Evolutionary conservation across 2,329 filamentous ascomycete species (phyloP).

Genomic region (Thelonectria olida): DNA sequence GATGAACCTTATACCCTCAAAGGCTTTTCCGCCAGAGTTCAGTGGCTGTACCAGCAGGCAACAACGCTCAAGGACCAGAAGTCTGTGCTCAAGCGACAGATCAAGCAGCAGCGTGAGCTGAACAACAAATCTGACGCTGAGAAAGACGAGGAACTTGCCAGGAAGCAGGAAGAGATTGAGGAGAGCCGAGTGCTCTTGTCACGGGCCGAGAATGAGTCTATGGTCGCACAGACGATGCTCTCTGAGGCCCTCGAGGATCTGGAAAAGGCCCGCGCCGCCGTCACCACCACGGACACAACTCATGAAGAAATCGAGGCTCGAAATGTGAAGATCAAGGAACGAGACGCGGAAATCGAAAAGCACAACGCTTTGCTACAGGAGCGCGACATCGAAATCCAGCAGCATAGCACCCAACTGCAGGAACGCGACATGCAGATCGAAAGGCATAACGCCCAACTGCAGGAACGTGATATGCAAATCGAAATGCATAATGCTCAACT

Average conservation of each 20-base stretch:
- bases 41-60: constrained; percentile 80
- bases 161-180: constrained; percentile 66
- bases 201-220: constrained; percentile 50
- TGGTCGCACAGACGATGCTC: constrained; percentile 58
- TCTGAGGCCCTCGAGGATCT: constrained; percentile 58
- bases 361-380: constrained; percentile 30
- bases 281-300: constrained; percentile 34
- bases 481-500: constrained; percentile 51
- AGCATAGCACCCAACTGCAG: constrained; percentile 7
- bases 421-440: constrained; percentile 24
- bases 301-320: constrained; percentile 45
- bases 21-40: constrained; percentile 81
- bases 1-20: constrained; percentile 75
- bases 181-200: constrained; percentile 48
- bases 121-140: constrained; percentile 86
- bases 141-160: constrained; percentile 71
- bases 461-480: constrained; percentile 37
- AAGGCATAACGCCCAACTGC: constrained; percentile 23
- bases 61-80: constrained; percentile 87
- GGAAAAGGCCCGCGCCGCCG: constrained; percentile 46
- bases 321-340: constrained; percentile 48
- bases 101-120: constrained; percentile 93
- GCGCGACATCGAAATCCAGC: constrained; percentile 30
- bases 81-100: constrained; percentile 86
- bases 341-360: constrained; percentile 32